A percentile compares a stretch with the other conserved stretches of the same genome.
Conservation (phyloP, 1,139 yeast species). For the Yamadazyma atmosphaerica region DNA sequence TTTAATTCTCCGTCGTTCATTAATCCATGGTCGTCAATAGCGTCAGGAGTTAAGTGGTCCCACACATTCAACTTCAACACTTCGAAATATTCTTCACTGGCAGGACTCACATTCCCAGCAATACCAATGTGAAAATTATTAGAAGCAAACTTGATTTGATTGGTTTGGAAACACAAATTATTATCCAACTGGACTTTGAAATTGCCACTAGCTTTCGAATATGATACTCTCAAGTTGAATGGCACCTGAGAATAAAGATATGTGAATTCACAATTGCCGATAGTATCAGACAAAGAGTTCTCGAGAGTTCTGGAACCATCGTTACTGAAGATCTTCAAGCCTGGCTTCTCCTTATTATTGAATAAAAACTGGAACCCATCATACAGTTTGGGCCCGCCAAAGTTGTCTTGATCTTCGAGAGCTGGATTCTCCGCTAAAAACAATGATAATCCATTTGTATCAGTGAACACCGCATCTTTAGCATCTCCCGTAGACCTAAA, state of each 20-base stretch:
- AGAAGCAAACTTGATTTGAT: conserved; percentile 42
- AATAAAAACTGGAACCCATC: conserved; percentile 64
- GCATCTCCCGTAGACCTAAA: conserved; percentile 56
- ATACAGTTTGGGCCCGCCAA: conserved; percentile 53
- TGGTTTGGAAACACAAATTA: conserved; percentile 66
- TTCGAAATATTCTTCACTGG: conserved; percentile 59
- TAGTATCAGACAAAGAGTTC: conserved; percentile 29
- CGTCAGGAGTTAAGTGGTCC: conserved; percentile 54
- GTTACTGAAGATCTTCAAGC: conserved; percentile 56
- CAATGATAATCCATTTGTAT: conserved; percentile 49
- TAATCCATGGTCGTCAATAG: conserved; percentile 57
- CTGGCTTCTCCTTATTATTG: conserved; percentile 48
- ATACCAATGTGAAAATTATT: conserved; percentile 51
- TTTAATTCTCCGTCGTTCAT: conserved; percentile 45
- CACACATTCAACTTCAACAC: conserved; percentile 56
- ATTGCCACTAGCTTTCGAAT: conserved; percentile 40
- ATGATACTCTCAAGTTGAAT: conserved; percentile 62
- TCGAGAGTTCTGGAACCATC: conserved; percentile 48
- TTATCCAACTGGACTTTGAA: conserved; percentile 71
- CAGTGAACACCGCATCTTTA: conserved; percentile 26
- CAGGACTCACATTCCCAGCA: conserved; percentile 41
- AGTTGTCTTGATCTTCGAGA: conserved; percentile 24
- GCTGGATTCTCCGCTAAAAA: conserved; percentile 41
- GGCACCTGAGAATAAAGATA: conserved; percentile 73
- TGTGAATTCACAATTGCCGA: conserved; percentile 58